Evolutionary conservation across 225 moss, liverwort and hornwort genomes (phyloP), one percentile per base, ranked within the genome.

Genomic region (Pseudisothecium myosuroides): DNA sequence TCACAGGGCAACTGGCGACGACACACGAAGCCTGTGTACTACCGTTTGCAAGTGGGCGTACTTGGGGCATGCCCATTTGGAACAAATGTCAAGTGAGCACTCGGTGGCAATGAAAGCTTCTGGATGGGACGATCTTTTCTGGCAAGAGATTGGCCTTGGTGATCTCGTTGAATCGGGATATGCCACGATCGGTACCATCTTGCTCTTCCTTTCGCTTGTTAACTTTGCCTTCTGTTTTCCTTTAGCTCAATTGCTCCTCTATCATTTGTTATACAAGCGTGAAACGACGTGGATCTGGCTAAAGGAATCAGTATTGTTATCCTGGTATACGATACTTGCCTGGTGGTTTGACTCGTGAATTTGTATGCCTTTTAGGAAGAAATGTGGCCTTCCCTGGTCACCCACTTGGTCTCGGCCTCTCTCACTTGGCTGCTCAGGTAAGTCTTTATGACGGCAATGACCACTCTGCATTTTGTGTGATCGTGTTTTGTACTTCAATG

Each of bases 1-100:
- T 91, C 81, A 77, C 96, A 99, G 99, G 92, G 95, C 99, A 76
- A 99, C 99, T 88, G 99, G 96, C 69, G 99, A 99, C 72, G 99
- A 99, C 85, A 96, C 97, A 81, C 96, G 99, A 68, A 99, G 99
- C 89, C 91, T 99, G 64, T 99, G 99, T 86, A 99, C 99, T 28
- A 96, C 96, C 83, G 97, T 96, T 47, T 99, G 97, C 93, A 99
- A 99, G 88, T 99, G 99, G 99, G 93, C 99, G 17, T 99, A 99
- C 91, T 79, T 96, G 89, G 99, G 99, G 69, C 99, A 99, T 92
- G 96, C 96, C 59, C 99, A 99, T 92, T 76, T 95, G 86, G 91
- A 97, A 73, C 93, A 94, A 65, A 95, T 93, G 90, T 91, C 96
- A 80, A 94, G 94, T 73, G 91, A 94, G 61, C 95, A 95, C 84